Evolutionary conservation across 2,329 filamentous ascomycete genomes (phyloP).

Genomic region (Penicillium sclerotiorum): DNA sequence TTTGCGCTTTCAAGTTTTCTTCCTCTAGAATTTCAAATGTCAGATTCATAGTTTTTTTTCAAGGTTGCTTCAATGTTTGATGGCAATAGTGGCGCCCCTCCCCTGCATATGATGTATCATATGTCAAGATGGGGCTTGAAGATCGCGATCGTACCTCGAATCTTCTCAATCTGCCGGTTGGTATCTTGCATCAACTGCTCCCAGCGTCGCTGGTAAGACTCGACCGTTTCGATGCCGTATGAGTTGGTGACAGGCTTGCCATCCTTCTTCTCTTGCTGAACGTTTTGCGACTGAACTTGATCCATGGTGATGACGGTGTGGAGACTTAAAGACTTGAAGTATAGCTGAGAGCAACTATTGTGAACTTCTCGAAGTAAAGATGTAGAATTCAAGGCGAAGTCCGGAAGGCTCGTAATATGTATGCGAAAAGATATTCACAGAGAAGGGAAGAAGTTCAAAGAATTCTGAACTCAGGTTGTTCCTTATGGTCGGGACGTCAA

Average conservation of each 20-base stretch:
- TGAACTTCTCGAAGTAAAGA: too few species aligned
- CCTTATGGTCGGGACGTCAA: neutral
- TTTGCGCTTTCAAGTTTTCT: conserved; percentile 11
- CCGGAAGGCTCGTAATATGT: neutral
- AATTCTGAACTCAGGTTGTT: neutral
- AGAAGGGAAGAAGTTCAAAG: neutral
- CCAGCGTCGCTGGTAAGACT: conserved; percentile 21
- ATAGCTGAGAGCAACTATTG: neutral
- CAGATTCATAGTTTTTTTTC: too few species aligned
- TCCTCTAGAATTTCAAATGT: conserved; percentile 15
- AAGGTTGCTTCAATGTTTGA: too few species aligned
- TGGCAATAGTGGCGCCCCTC: neutral
- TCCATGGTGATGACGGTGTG: neutral
- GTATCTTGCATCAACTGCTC: conserved; percentile 21
- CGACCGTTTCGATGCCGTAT: conserved; percentile 9
- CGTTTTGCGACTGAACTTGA: conserved; percentile 11
- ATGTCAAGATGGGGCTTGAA: conserved; percentile 3
- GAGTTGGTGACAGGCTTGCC: conserved; percentile 1
- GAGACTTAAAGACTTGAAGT: neutral
- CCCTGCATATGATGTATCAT: conserved; percentile 13
- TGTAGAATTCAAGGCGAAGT: too few species aligned
- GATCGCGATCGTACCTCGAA: conserved; percentile 13
- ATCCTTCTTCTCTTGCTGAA: conserved; percentile 3
- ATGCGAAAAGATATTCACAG: conserved; percentile 1
- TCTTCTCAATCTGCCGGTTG: conserved; percentile 18